A percentile compares a stretch with the other conserved stretches of the same genome.
These are phyloP conservation scores for Silene vulgaris DNA, from an alignment of 179 eudicot species.

Conservation along the genomic window DNA sequence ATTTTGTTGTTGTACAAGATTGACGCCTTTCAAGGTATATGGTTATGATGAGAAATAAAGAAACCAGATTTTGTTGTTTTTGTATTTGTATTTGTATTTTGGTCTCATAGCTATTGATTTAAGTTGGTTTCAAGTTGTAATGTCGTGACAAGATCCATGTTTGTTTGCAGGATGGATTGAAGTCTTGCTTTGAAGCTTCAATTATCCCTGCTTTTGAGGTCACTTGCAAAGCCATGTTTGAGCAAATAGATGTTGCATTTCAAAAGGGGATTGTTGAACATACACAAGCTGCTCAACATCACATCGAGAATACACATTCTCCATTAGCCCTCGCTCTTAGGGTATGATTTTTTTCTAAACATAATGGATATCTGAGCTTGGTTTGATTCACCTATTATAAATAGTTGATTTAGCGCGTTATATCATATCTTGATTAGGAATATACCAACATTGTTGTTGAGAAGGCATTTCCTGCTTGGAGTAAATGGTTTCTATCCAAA, in stretches of 20 bases:
- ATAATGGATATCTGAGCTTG: not conserved
- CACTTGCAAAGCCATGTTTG: slow-evolving; percentile 94
- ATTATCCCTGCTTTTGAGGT: slow-evolving; percentile 84
- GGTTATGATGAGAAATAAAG: not conserved
- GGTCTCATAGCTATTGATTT: not conserved
- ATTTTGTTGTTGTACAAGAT: not conserved
- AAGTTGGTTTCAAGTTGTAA: not conserved
- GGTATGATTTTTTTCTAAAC: slow-evolving; percentile 39
- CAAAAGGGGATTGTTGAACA: slow-evolving; percentile 91
- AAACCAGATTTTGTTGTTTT: not conserved
- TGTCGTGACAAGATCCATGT: not conserved
- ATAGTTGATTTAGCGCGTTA: not conserved
- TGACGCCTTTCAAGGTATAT: not conserved
- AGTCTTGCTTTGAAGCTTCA: slow-evolving; percentile 64
- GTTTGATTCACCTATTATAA: not conserved
- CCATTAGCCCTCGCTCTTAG: slow-evolving; percentile 69
- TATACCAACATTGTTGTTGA: not conserved
- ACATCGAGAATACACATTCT: slow-evolving; percentile 69
- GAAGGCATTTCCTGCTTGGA: not conserved
- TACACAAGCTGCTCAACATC: slow-evolving; percentile 59
- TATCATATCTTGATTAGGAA: not conserved
- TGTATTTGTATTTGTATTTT: not conserved
- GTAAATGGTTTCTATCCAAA: not conserved
- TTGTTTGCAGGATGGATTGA: slow-evolving; percentile 64
- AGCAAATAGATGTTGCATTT: slow-evolving; percentile 85